Conservation (phyloP, 495 filamentous ascomycete genomes). For the Cercophora sp. region DNA sequence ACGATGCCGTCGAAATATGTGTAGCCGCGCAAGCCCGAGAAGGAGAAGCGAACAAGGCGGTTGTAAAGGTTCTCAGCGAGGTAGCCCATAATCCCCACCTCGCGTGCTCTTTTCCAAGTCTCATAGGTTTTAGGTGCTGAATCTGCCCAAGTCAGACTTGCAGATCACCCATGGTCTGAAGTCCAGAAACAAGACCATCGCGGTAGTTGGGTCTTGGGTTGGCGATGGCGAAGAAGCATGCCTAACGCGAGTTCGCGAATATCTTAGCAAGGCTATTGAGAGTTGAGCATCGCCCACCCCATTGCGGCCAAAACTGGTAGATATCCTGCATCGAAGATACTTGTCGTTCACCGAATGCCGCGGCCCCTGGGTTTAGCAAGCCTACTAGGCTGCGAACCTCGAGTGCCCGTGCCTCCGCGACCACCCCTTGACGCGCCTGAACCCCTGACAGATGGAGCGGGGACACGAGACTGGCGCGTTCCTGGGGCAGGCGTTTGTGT, state of each 20-base stretch:
- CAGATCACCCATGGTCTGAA: constrained; percentile 61
- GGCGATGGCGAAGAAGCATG: constrained; percentile 25
- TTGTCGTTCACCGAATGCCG: constrained; percentile 36
- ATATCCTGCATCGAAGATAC: too few relatives aligned
- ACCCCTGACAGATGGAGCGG: constrained; percentile 37
- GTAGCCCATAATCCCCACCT: too few relatives aligned
- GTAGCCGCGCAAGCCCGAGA: constrained; percentile 60
- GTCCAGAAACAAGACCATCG: constrained; percentile 55
- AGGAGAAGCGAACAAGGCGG: constrained; percentile 64
- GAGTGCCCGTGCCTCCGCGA: constrained; percentile 23
- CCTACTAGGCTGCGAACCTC: constrained; percentile 42
- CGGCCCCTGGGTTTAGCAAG: constrained; percentile 40
- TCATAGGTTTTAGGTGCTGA: constrained; percentile 37
- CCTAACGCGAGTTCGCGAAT: constrained; percentile 18
- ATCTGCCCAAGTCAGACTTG: constrained; percentile 60
- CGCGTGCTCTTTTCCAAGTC: too few relatives aligned
- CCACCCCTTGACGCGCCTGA: constrained; percentile 32
- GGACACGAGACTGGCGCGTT: constrained; percentile 38
- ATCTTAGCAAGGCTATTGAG: constrained; percentile 18
- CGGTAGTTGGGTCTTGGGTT: constrained; percentile 20
- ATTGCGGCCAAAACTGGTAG: too few relatives aligned
- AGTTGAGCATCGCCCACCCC: background rate
- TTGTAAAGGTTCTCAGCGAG: constrained; percentile 59
- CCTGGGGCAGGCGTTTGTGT: constrained; percentile 56
- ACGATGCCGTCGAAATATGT: constrained; percentile 55